Conservation (phyloP, 768 basidiomycete genomes). For the Boletus fagicola region DNA sequence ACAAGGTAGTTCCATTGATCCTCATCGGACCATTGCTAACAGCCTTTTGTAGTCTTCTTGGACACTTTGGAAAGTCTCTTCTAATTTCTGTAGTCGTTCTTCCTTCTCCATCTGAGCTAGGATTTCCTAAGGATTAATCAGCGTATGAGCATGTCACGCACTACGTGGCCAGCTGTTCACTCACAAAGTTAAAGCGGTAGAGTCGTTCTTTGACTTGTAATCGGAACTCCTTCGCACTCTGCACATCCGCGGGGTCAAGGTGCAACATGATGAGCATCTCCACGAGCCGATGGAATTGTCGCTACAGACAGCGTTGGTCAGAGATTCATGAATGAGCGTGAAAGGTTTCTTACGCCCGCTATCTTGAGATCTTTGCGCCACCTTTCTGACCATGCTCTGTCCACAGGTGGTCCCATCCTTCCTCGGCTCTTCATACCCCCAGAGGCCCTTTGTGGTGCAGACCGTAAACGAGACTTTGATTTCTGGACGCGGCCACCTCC, state of each 20-base stretch:
- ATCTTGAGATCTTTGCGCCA: slow-evolving; percentile 86
- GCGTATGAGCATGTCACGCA: not conserved
- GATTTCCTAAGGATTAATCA: slow-evolving; percentile 58
- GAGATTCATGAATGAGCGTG: not conserved
- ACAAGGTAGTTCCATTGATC: not conserved
- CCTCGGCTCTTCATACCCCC: slow-evolving; percentile 38
- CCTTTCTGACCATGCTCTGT: slow-evolving; percentile 73
- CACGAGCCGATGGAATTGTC: slow-evolving; percentile 88
- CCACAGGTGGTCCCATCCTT: slow-evolving; percentile 74
- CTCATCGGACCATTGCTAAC: slow-evolving; percentile 47
- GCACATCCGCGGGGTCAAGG: slow-evolving; percentile 60
- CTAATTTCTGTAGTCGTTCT: slow-evolving; percentile 84
- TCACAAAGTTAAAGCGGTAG: slow-evolving; percentile 91
- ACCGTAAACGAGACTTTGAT: slow-evolving; percentile 39
- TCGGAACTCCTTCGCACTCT: slow-evolving; percentile 63
- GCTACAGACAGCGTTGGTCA: slow-evolving; percentile 42
- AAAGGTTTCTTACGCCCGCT: slow-evolving; percentile 60
- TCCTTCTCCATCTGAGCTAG: slow-evolving; percentile 84
- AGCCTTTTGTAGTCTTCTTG: slow-evolving; percentile 83
- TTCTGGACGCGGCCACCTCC: slow-evolving; percentile 46
- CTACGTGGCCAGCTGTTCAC: slow-evolving; percentile 27
- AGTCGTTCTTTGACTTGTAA: slow-evolving; percentile 93
- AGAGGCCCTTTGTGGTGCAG: slow-evolving; percentile 23
- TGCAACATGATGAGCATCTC: slow-evolving; percentile 86
- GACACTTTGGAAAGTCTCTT: slow-evolving; percentile 90